Evolutionary conservation across 2,329 filamentous ascomycete genomes (phyloP).

Genomic region (Diplodia intermedia): DNA sequence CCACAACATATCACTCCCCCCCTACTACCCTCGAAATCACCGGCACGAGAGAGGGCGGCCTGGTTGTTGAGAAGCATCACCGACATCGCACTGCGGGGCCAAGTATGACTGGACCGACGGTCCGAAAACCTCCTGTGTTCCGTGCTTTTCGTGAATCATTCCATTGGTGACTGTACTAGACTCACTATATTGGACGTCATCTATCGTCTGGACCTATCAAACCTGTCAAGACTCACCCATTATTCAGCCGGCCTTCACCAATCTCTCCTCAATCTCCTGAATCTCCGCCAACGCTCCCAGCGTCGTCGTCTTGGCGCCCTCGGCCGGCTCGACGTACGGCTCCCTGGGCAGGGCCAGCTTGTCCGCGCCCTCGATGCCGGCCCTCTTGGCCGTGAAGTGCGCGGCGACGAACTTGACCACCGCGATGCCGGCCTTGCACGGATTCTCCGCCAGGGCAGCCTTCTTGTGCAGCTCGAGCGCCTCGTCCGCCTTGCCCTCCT

Average conservation of each 20-base stretch:
- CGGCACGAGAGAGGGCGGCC: not conserved
- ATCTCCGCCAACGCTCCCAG: conserved; percentile 27
- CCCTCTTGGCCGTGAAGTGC: conserved; percentile 66
- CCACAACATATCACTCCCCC: not conserved
- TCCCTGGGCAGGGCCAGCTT: conserved; percentile 64
- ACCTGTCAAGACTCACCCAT: not conserved
- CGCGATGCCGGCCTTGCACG: conserved; percentile 71
- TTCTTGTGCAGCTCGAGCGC: conserved; percentile 67
- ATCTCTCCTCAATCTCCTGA: conserved; percentile 14
- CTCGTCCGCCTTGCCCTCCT: conserved; percentile 62
- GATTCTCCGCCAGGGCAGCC: conserved; percentile 69
- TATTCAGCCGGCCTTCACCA: not conserved
- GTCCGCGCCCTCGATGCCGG: conserved; percentile 62
- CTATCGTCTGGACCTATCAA: not conserved
- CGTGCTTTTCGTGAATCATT: conserved; percentile 9
- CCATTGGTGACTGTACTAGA: conserved; percentile 2
- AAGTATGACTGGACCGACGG: not conserved
- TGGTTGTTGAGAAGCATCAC: not conserved
- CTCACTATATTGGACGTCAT: not conserved
- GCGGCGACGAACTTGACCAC: conserved; percentile 72
- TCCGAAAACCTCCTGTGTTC: not conserved
- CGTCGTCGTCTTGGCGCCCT: conserved; percentile 18
- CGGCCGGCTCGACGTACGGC: conserved; percentile 62
- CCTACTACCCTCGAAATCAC: not conserved
- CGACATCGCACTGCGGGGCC: conserved; percentile 14